Base-by-base conservation (phyloP, 169 alveolate species). In the Amoebophrya sp. region DNA sequence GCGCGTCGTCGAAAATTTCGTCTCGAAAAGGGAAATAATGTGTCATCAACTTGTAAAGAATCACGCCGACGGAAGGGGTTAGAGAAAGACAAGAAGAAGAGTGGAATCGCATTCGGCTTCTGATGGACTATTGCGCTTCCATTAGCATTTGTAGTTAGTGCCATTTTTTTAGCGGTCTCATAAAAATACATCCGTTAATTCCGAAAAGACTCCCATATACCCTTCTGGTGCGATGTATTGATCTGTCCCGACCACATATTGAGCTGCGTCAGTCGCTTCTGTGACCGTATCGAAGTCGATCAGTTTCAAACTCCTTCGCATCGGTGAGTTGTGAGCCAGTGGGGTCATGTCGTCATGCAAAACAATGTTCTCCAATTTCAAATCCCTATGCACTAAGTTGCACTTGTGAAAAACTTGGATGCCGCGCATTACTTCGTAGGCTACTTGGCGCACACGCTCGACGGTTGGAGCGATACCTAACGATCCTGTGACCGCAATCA, bases 381-480 rank as follows among this genome's bases (percentile, higher is more conserved):
- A 18, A 65, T 65, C 83, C 33, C 83, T 29, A 65, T 65, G 83
- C 83, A 65, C 83, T 10, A 65, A 26, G 26, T 65, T 65, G 26
- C 83, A 65, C 26, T 0, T 29, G 83, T 65, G 83, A 26, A 65
- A 65, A 65, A 65, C 83, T 29, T 6, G 26, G 26, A 65, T 65
- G 33, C 83, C 83, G 39, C n/a, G 83, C 83, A 65, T 29, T 18
- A 65, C 83, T 18, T 65, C 83, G 83, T 6, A 65, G 36, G 83
- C 83, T 29, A 65, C 83, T 36, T 65, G 83, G 33, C 83, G 83
- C 83, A 65, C 83, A 10, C 83, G 83, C 33, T 65, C 83, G 83
- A 65, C n/a, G 39, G 83, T 36, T 6, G 83, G 83, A 29, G 83
- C 83, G 26, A 65, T 65, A 10, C 0, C n/a, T 1, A 10, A 29